phyloP scores from a whole-genome alignment of 2,329 filamentous ascomycete species.

The Lecanicillium sp. region DNA sequence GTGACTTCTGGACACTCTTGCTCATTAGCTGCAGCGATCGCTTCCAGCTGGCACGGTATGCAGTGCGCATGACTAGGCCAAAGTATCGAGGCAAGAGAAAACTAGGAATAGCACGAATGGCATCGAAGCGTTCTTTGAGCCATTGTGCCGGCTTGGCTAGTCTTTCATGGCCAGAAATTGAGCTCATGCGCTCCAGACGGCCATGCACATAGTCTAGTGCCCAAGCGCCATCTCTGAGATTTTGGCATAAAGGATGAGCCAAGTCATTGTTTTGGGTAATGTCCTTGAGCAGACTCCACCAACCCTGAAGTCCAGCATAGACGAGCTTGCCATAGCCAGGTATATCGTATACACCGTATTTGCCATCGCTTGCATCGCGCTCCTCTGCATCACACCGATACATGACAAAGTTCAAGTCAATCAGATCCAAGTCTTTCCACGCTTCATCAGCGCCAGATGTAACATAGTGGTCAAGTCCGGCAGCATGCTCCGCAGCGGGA shows the following conservation, averaged over 20 bases:
- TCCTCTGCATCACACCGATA: slow-evolving; percentile 90
- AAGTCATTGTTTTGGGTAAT: slow-evolving; percentile 86
- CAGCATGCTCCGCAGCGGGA: slow-evolving; percentile 73
- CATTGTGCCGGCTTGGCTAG: slow-evolving; percentile 63
- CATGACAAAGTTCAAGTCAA: slow-evolving; percentile 84
- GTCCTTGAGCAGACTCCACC: slow-evolving; percentile 86
- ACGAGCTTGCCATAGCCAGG: slow-evolving; percentile 78
- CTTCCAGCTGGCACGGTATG: slow-evolving; percentile 76
- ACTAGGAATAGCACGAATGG: slow-evolving; percentile 74
- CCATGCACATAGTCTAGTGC: slow-evolving; percentile 79
- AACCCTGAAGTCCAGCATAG: slow-evolving; percentile 95
- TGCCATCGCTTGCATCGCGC: slow-evolving; percentile 66
- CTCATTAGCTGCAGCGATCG: slow-evolving; percentile 73
- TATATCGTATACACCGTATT: slow-evolving; percentile 82
- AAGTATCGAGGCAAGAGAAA: slow-evolving; percentile 93
- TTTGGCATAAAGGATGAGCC: slow-evolving; percentile 86
- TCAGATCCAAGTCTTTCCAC: slow-evolving; percentile 64
- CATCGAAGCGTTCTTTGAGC: slow-evolving; percentile 78
- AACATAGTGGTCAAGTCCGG: slow-evolving; percentile 77
- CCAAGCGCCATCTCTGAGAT: slow-evolving; percentile 87
- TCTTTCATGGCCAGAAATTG: slow-evolving; percentile 51
- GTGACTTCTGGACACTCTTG: slow-evolving; percentile 66
- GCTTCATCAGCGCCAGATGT: slow-evolving; percentile 73
- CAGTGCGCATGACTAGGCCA: slow-evolving; percentile 76
- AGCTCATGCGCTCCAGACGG: slow-evolving; percentile 64